Evolutionary conservation across 768 basidiomycete genomes (phyloP).

Genomic region (Lactarius hatsudake): DNA sequence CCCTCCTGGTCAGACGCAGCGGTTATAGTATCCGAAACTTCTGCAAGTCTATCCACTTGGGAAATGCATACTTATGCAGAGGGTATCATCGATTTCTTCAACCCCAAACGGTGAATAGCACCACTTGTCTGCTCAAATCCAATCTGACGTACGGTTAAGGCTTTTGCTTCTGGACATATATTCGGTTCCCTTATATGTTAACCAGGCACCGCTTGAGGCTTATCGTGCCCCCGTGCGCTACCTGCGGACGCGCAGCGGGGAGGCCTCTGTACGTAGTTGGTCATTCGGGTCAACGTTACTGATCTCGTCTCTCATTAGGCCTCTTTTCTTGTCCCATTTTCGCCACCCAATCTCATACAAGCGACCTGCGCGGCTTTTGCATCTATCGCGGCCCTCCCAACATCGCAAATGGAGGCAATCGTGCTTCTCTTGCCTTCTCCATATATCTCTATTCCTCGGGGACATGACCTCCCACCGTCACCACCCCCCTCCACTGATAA

Average conservation of each 20-base stretch:
- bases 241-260: slow-evolving; percentile 25
- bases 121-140: background rate
- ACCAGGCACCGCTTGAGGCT: slow-evolving; percentile 16
- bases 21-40: slow-evolving; percentile 28
- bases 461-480: background rate
- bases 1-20: slow-evolving; percentile 28
- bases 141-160: slow-evolving; percentile 16
- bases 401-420: slow-evolving; percentile 18
- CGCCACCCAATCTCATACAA: slow-evolving; percentile 31
- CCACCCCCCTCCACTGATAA: background rate
- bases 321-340: slow-evolving; percentile 21
- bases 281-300: background rate
- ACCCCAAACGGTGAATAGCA: slow-evolving; percentile 26
- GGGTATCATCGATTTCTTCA: slow-evolving; percentile 24
- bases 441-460: slow-evolving; percentile 11
- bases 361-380: slow-evolving; percentile 29
- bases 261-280: slow-evolving; percentile 11
- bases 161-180: slow-evolving; percentile 30
- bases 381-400: slow-evolving; percentile 22
- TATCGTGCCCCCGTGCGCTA: slow-evolving; percentile 29
- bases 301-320: slow-evolving; percentile 10
- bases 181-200: slow-evolving; percentile 27
- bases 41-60: slow-evolving; percentile 27
- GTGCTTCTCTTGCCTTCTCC: slow-evolving; percentile 28
- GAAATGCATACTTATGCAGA: slow-evolving; percentile 31